Evolutionary conservation across 768 basidiomycete genomes (phyloP).

Genomic region (Kwoniella dejecticola): DNA sequence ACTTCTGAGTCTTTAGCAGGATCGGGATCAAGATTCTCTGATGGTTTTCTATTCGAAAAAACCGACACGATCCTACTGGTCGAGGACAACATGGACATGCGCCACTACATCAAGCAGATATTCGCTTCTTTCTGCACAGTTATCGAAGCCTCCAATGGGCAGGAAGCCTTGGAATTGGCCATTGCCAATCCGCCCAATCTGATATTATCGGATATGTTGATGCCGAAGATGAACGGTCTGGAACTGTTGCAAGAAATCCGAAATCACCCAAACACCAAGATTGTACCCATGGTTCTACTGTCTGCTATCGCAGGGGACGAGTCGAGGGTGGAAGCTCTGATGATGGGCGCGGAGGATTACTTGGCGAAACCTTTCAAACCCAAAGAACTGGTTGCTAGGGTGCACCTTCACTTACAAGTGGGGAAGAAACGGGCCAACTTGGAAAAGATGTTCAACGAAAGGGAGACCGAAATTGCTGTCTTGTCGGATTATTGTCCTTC

Average conservation of each 20-base stretch:
- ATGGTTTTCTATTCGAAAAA: constrained; percentile 51
- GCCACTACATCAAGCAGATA: constrained; percentile 54
- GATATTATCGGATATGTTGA: constrained; percentile 57
- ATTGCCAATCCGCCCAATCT: constrained; percentile 47
- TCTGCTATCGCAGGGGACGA: constrained; percentile 56
- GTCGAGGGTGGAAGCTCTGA: constrained; percentile 55
- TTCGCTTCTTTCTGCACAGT: constrained; percentile 56
- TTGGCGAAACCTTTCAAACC: constrained; percentile 58
- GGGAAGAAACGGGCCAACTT: constrained; percentile 55
- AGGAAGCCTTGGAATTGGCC: constrained; percentile 47
- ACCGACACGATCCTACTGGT: constrained; percentile 54
- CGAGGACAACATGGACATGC: constrained; percentile 54
- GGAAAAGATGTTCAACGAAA: constrained; percentile 37
- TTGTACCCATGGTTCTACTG: constrained; percentile 53
- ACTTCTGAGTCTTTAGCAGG: constrained; percentile 15
- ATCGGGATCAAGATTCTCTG: constrained; percentile 20
- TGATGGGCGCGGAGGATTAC: constrained; percentile 57
- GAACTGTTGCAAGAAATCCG: constrained; percentile 43
- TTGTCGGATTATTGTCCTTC: constrained; percentile 47
- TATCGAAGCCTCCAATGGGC: constrained; percentile 53
- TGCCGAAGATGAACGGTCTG: constrained; percentile 53
- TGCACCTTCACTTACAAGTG: constrained; percentile 57
- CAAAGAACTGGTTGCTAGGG: constrained; percentile 57
- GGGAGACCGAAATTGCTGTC: constrained; percentile 40
- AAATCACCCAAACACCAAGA: constrained; percentile 31